Evolutionary conservation across 179 eudicot species (phyloP).

Genomic region (Sideroxylon spinosum): DNA sequence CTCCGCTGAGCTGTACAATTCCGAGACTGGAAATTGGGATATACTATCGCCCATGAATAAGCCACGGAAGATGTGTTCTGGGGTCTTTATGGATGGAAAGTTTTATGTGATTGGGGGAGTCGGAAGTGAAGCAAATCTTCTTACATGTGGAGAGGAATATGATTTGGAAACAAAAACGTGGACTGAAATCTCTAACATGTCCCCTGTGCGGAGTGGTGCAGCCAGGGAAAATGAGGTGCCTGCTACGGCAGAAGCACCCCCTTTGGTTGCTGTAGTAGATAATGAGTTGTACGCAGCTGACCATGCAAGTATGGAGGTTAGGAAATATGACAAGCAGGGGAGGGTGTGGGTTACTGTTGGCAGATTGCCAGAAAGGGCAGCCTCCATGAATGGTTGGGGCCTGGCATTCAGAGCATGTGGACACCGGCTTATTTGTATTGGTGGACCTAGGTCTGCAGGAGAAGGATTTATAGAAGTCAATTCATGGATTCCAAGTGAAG

Average conservation of each 20-base stretch:
- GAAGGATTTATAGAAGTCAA: slow-evolving; percentile 72
- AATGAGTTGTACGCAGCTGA: slow-evolving; percentile 78
- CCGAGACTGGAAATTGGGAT: slow-evolving; percentile 61
- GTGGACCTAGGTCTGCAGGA: slow-evolving; percentile 60
- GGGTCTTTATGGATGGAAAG: slow-evolving; percentile 78
- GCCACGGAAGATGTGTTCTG: slow-evolving; percentile 76
- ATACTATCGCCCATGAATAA: slow-evolving; percentile 67
- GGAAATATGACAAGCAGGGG: slow-evolving; percentile 47
- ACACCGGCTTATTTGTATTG: slow-evolving; percentile 64
- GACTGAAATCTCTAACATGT: slow-evolving; percentile 69
- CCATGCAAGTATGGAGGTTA: slow-evolving; percentile 71
- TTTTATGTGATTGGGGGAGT: slow-evolving; percentile 85
- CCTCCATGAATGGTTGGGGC: slow-evolving; percentile 89
- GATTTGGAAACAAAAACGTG: slow-evolving; percentile 52
- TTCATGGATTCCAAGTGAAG: slow-evolving; percentile 79
- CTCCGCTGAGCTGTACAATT: slow-evolving; percentile 74
- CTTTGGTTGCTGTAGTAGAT: slow-evolving; percentile 84
- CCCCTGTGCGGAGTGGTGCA: slow-evolving; percentile 47
- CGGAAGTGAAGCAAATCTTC: slow-evolving; percentile 39
- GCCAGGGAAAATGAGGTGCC: slow-evolving; percentile 38
- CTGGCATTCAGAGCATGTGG: slow-evolving; percentile 89
- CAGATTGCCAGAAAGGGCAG: slow-evolving; percentile 75
- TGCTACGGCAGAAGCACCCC: slow-evolving; percentile 74
- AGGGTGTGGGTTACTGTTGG: slow-evolving; percentile 55
- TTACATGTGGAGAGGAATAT: slow-evolving; percentile 81